Evolutionary conservation across 805 yeast species (phyloP).

Genomic region (Saccharomycopsis synnaedendra): DNA sequence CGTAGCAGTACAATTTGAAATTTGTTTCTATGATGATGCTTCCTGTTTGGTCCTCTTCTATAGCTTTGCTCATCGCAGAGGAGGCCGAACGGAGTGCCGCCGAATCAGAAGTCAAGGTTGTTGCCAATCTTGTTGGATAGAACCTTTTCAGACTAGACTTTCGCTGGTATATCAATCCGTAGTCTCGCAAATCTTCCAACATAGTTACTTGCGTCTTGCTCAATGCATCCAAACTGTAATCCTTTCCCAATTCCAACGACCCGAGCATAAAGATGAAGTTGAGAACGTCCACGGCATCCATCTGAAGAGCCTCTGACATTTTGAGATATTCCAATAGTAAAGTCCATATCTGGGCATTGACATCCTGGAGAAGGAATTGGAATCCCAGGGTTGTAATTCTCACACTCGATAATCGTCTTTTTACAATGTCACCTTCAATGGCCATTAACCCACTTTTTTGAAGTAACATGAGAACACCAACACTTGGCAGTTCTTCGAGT

Average conservation of each 20-base stretch:
- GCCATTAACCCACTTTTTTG: slow-evolving; percentile 85
- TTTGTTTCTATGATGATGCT: slow-evolving; percentile 87
- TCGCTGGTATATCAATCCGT: slow-evolving; percentile 75
- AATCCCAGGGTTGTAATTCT: slow-evolving; percentile 82
- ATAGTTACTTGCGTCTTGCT: slow-evolving; percentile 74
- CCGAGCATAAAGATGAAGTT: slow-evolving; percentile 92
- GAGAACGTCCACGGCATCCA: slow-evolving; percentile 94
- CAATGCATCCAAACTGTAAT: slow-evolving; percentile 60
- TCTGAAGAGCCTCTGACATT: slow-evolving; percentile 69
- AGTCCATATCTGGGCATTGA: slow-evolving; percentile 92
- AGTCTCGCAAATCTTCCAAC: slow-evolving; percentile 84
- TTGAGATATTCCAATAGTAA: slow-evolving; percentile 76
- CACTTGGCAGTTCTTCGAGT: slow-evolving; percentile 53
- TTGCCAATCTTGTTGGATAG: slow-evolving; percentile 85
- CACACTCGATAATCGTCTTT: slow-evolving; percentile 1
- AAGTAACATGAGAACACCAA: slow-evolving; percentile 69
- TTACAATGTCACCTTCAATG: slow-evolving; percentile 25
- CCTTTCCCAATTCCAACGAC: slow-evolving; percentile 81
- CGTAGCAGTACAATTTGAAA: slow-evolving; percentile 85
- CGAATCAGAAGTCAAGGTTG: slow-evolving; percentile 79
- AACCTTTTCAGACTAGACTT: slow-evolving; percentile 49
- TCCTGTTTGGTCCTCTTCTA: slow-evolving; percentile 31
- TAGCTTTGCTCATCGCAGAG: slow-evolving; percentile 60
- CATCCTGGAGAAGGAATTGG: slow-evolving; percentile 87
- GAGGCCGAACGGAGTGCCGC: slow-evolving; percentile 63